A percentile compares a stretch with the other conserved stretches of the same genome.
Conservation (phyloP, 2,329 filamentous ascomycete species). For the Diaporthe helianthi region DNA sequence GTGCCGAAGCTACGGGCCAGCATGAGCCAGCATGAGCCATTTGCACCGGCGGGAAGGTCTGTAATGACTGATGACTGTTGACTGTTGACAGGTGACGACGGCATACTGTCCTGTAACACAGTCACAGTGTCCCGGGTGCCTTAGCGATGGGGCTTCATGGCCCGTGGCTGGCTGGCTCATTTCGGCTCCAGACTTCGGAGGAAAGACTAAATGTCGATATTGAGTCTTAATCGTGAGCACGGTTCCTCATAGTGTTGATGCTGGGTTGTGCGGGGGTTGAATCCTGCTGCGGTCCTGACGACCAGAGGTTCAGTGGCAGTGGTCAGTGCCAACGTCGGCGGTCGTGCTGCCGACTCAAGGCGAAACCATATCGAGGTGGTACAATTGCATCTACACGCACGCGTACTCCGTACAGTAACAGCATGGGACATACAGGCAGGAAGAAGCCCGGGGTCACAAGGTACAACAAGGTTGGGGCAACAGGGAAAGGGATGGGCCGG, state of each 20-base stretch:
- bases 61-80: slow-evolving; percentile 3
- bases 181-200: slow-evolving; percentile 29
- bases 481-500: slow-evolving; percentile 9
- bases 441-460: not conserved
- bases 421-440: not conserved
- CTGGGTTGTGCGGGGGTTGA: slow-evolving; percentile 12
- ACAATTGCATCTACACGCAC: not conserved
- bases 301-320: not conserved
- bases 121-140: slow-evolving; percentile 15
- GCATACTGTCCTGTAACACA: not conserved
- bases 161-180: slow-evolving; percentile 26
- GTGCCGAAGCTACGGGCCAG: slow-evolving; percentile 2
- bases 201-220: slow-evolving; percentile 25
- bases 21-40: slow-evolving; percentile 1
- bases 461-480: not conserved
- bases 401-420: not conserved
- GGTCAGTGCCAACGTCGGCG: slow-evolving; percentile 21
- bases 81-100: not conserved
- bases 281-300: not conserved
- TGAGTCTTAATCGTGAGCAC: slow-evolving; percentile 26
- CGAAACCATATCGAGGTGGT: slow-evolving; percentile 23
- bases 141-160: slow-evolving; percentile 23
- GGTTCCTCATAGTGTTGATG: slow-evolving; percentile 13
- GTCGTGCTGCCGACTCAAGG: slow-evolving; percentile 21
- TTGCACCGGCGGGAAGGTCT: not conserved